Percentiles rank a stretch among this genome's conserved stretches.
These are phyloP conservation scores for Davidsoniella australis DNA, from an alignment of 2,329 filamentous ascomycete species.

Conservation along the genomic window DNA sequence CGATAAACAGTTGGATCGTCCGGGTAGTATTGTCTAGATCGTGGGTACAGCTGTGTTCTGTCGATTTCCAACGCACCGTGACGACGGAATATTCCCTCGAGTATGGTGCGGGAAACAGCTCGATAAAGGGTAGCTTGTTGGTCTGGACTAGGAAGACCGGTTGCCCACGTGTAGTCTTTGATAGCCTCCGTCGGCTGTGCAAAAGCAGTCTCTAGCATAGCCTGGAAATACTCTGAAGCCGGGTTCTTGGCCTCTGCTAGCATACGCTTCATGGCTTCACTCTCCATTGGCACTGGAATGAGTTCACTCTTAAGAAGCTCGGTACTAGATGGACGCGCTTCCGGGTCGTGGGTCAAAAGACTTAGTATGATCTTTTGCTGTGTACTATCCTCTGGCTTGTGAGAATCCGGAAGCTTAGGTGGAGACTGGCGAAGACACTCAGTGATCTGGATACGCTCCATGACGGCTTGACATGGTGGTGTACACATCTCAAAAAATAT, in stretches of 20 bases:
- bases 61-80: conserved; percentile 77
- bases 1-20: conserved; percentile 48
- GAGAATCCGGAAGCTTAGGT: conserved; percentile 55
- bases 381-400: conserved; percentile 50
- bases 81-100: conserved; percentile 65
- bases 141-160: conserved; percentile 37
- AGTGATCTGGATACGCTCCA: conserved; percentile 48
- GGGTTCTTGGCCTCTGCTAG: conserved; percentile 68
- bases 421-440: conserved; percentile 49
- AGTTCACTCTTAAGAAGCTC: conserved; percentile 76
- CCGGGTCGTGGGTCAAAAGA: conserved; percentile 66
- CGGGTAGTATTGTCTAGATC: conserved; percentile 57
- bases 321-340: conserved; percentile 61
- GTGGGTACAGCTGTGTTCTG: conserved; percentile 62
- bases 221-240: conserved; percentile 72
- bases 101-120: conserved; percentile 53
- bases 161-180: conserved; percentile 67
- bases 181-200: conserved; percentile 57
- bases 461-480: conserved; percentile 41
- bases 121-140: conserved; percentile 47
- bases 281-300: conserved; percentile 80
- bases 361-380: conserved; percentile 66
- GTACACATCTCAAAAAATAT: conserved; percentile 99
- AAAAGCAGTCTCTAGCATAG: conserved; percentile 77
- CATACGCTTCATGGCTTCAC: conserved; percentile 72